These are phyloP conservation scores for Guyanaporus albipodus DNA, from an alignment of 768 basidiomycete genomes.

Conservation along the genomic window DNA sequence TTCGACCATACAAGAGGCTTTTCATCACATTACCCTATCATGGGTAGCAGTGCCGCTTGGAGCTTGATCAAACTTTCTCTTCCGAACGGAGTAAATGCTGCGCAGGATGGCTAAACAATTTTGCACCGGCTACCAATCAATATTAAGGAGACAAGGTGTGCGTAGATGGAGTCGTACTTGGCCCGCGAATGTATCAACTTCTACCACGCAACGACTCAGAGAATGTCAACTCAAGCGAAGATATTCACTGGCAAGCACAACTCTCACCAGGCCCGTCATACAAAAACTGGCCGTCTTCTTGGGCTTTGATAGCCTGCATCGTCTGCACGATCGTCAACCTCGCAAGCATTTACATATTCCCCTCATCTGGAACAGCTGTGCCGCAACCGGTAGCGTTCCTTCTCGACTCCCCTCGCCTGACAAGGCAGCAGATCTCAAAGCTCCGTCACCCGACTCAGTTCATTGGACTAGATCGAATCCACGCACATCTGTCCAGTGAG, in stretches of 20 bases:
- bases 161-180: neutral
- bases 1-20: no score
- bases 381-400: conserved; percentile 5
- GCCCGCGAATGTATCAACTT: conserved; percentile 1
- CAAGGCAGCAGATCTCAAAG: conserved; percentile 9
- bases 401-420: conserved; percentile 2
- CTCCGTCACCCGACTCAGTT: conserved; percentile 30
- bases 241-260: neutral
- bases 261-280: neutral
- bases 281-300: neutral
- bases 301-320: conserved; percentile 1
- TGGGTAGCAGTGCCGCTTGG: no score
- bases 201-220: conserved; percentile 3
- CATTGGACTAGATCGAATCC: conserved; percentile 26
- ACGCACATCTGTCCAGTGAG: conserved; percentile 7
- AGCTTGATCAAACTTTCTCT: no score
- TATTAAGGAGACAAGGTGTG: neutral
- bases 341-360: conserved; percentile 3
- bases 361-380: neutral
- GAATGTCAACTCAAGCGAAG: neutral
- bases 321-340: conserved; percentile 6
- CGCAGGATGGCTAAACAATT: no score
- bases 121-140: neutral
- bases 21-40: no score
- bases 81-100: no score